phyloP scores from a whole-genome alignment of 129 eudicot genomes.

The Flaveria robusta region DNA sequence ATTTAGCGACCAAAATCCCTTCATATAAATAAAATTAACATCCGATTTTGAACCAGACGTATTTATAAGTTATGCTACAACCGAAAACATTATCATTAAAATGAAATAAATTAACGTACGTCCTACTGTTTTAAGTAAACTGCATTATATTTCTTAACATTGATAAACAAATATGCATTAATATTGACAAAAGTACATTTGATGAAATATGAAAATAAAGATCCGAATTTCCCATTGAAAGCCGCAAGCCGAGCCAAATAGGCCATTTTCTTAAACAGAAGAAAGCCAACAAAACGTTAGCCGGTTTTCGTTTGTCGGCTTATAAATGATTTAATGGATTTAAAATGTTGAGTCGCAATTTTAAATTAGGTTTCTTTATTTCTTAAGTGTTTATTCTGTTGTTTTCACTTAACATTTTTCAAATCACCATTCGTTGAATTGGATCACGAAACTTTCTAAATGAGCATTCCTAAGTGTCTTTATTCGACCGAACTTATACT shows the following conservation, averaged over 20 bases:
- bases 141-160: neutral
- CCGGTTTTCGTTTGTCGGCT: constrained; percentile 40
- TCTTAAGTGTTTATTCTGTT: constrained; percentile 29
- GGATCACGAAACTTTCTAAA: neutral
- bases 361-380: constrained; percentile 34
- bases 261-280: constrained; percentile 6
- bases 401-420: constrained; percentile 25
- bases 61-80: neutral
- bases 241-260: constrained; percentile 10
- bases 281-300: constrained; percentile 37
- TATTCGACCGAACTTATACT: too few species aligned
- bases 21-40: too few species aligned
- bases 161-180: neutral
- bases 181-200: neutral
- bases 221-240: constrained; percentile 5
- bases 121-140: neutral
- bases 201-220: neutral
- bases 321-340: constrained; percentile 46
- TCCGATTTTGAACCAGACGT: too few species aligned
- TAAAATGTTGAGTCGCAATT: constrained; percentile 43
- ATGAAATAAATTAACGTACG: neutral
- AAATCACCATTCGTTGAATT: constrained; percentile 6
- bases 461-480: neutral
- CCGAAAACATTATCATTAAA: neutral
- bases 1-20: neutral